Conservation (phyloP, 1,284 basidiomycete genomes). For the Leccinum fuscescens region DNA sequence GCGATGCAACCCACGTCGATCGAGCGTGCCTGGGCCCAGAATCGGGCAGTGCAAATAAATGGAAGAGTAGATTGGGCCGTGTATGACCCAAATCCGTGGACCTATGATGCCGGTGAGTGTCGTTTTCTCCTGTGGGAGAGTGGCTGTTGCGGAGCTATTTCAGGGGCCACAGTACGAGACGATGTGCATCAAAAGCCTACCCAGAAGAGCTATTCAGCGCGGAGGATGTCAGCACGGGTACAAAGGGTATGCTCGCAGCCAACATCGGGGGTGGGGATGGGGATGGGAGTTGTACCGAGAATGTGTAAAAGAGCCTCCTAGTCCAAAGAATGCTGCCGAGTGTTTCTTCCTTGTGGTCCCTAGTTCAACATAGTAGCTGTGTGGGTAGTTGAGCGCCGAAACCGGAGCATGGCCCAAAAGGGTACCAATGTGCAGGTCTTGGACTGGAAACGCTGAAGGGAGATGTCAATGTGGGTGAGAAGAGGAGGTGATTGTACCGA, state of each 20-base stretch:
- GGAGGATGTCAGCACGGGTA: constrained; percentile 27
- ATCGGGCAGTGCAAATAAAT: constrained; percentile 72
- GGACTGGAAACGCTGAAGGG: constrained; percentile 67
- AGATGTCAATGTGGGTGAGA: constrained; percentile 9
- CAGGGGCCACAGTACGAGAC: constrained; percentile 21
- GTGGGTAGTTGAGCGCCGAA: constrained; percentile 23
- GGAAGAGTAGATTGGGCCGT: constrained; percentile 55
- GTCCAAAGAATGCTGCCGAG: constrained; percentile 52
- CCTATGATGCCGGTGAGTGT: constrained; percentile 16
- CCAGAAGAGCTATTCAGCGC: constrained; percentile 30
- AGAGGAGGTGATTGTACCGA: constrained; percentile 33
- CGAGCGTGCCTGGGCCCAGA: constrained; percentile 45
- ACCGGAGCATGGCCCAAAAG: constrained; percentile 11
- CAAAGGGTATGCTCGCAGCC: constrained; percentile 22
- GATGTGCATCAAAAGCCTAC: constrained; percentile 27
- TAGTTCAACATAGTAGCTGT: constrained; percentile 74
- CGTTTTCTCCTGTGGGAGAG: constrained; percentile 25
- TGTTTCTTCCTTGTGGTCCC: constrained; percentile 81
- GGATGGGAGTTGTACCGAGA: constrained; percentile 38
- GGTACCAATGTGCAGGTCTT: constrained; percentile 79
- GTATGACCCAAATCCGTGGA: constrained; percentile 32
- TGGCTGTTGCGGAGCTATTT: constrained; percentile 30
- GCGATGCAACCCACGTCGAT: constrained; percentile 19
- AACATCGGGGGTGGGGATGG: constrained; percentile 7
- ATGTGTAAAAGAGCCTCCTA: constrained; percentile 51